Percentiles rank a stretch among this genome's conserved stretches.
Conservation (phyloP, 192 early-diverging fungal species). For the Kappamyces sp. region DNA sequence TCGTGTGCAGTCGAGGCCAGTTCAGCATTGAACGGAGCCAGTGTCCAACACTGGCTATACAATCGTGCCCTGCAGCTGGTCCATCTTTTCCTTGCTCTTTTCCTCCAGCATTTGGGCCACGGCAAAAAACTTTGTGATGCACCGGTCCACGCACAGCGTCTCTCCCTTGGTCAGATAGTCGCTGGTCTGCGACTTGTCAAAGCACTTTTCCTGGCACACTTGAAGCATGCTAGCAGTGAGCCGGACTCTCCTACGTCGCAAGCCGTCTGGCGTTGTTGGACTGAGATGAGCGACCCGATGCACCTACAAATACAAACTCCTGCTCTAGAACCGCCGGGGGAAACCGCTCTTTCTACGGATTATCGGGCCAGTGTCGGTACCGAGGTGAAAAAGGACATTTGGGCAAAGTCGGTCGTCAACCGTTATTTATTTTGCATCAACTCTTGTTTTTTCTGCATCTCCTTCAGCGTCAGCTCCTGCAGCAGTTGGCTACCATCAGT, state of each 20-base stretch:
- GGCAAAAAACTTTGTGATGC: slow-evolving; percentile 9
- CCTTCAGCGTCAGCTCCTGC: slow-evolving; percentile 8
- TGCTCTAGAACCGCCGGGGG: background rate
- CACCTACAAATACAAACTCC: slow-evolving; percentile 3
- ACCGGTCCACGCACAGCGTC: slow-evolving; percentile 5
- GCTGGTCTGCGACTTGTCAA: background rate
- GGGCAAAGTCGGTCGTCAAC: background rate
- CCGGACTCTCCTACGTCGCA: slow-evolving; percentile 4
- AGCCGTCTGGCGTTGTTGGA: slow-evolving; percentile 1
- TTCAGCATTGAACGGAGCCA: too few relatives aligned
- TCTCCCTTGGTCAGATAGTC: slow-evolving; percentile 10
- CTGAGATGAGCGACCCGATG: background rate
- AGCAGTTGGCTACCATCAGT: background rate
- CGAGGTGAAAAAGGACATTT: background rate
- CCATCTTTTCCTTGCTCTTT: slow-evolving; percentile 11
- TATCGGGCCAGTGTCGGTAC: background rate
- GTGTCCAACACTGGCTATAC: too few relatives aligned
- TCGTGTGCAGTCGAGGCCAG: too few relatives aligned
- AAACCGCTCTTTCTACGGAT: background rate
- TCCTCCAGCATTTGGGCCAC: slow-evolving; percentile 6
- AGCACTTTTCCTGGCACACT: slow-evolving; percentile 12
- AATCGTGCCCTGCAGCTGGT: too few relatives aligned
- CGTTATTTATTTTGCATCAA: slow-evolving; percentile 3
- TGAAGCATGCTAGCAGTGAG: background rate
- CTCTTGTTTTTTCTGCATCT: slow-evolving; percentile 5